Evolutionary conservation across 345 rosid species (phyloP).

Genomic region (Lepidium aucheri): DNA sequence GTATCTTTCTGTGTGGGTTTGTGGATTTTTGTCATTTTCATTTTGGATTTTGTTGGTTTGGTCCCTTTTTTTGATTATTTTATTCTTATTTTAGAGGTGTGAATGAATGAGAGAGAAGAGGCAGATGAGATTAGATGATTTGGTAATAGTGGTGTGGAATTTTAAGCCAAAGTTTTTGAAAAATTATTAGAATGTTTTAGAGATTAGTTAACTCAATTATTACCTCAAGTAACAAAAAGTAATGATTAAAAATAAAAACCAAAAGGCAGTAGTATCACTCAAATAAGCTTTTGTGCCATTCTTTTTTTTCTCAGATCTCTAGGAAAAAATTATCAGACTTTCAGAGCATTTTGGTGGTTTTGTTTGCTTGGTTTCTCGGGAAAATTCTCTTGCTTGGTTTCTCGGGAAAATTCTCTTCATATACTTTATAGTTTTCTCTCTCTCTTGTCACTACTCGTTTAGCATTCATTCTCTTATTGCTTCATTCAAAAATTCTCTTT

Average conservation of each 20-base stretch:
- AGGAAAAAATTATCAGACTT: slow-evolving; percentile 57
- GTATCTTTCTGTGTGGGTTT: slow-evolving; percentile 39
- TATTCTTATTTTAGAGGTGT: neutral
- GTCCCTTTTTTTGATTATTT: slow-evolving; percentile 27
- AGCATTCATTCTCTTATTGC: slow-evolving; percentile 29
- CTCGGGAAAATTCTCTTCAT: slow-evolving; percentile 41
- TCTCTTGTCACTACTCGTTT: slow-evolving; percentile 15
- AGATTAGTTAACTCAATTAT: slow-evolving; percentile 11
- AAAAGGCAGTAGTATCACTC: neutral
- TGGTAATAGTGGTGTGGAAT: slow-evolving; percentile 32
- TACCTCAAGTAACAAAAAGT: neutral
- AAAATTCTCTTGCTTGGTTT: slow-evolving; percentile 41
- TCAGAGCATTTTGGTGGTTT: slow-evolving; percentile 29
- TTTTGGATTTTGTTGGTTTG: slow-evolving; percentile 40
- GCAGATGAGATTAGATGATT: slow-evolving; percentile 1
- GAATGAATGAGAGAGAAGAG: neutral
- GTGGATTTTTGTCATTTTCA: slow-evolving; percentile 62
- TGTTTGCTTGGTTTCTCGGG: slow-evolving; percentile 40
- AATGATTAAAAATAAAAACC: neutral
- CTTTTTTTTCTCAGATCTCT: slow-evolving; percentile 72
- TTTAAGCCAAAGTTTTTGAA: slow-evolving; percentile 35
- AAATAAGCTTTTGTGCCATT: slow-evolving; percentile 8
- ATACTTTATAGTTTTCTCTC: slow-evolving; percentile 9
- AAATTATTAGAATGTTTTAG: slow-evolving; percentile 9
- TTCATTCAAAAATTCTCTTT: slow-evolving; percentile 26